Base-by-base conservation (phyloP, 176 grass and related monocot species). In the Eragrostis nindensis region DNA sequence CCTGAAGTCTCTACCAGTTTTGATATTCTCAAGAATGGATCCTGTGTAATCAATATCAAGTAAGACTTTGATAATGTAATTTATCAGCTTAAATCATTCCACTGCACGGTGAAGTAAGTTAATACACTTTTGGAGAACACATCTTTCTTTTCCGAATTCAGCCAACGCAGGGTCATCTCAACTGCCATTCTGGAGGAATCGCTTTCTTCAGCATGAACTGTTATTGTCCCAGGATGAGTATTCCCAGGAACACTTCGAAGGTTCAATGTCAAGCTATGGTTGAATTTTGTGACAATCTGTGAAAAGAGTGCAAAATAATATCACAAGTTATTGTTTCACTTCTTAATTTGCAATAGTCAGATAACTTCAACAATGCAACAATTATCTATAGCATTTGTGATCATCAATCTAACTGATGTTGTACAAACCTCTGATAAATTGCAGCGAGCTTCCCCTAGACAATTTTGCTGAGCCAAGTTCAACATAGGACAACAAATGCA, bases 121-220 rank as follows among this genome's bases (percentile, higher is more conserved):
- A n/a, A 71, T 99, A 99, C 92, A 80, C 96, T 99, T 95, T 91
- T 93, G 21, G 96, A 99, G 66, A 99, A 87, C 43, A 83, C 39
- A 84, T 99, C 96, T 63, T 88, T 99, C 57, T 95, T 99, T 65
- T 95, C 88, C 79, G 95, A 79, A 63, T 85, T 84, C 12, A 81
- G 41, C 47, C 92, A 95, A 26, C 57, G 90, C 0, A 95, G 73
- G 84, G 66, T 86, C 81, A 99, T 89, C 64, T 95, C 90, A 54
- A 91, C 72, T 53, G 88, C 88, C 75, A 84, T 90, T 82, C 83
- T 93, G 76, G 96, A 99, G 24, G 84, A 79, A 71, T 78, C 79
- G 10, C 86, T 87, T 90, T 99, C 96, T 89, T 95, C 96, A 16
- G 96, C 88, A 90, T 90, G 86, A 73, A 99, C 71, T 54, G 62